Base-by-base conservation (phyloP, 2,329 filamentous ascomycete species). In the Aureobasidium sp. region DNA sequence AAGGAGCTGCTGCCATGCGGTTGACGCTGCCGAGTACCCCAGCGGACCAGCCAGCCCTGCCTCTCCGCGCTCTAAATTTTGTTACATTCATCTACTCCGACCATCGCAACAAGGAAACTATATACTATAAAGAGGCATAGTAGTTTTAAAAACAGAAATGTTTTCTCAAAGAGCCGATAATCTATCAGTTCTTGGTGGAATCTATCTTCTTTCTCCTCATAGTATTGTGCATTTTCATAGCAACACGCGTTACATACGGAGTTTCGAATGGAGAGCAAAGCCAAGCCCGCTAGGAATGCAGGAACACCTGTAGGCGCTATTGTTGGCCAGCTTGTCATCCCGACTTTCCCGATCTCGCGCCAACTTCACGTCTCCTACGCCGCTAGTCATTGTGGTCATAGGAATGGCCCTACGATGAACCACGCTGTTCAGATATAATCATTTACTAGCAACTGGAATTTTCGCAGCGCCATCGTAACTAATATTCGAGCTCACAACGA, bases 281-380 rank as follows among this genome's bases (percentile, higher is more conserved):
- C 32, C 32, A 34, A 34, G 32, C 32, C 7, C 34, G 29, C 34
- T 37, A 6, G 48, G 29, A 41, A 61, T 13, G 47, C 48, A 52
- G 29, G 32, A 17, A 53, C 34, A 42, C 13, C 9, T 4, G 0
- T 1, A 17, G 59, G 48, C 59, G 47, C 42, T 46, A 15, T 53
- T 34, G 59, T 53, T 61, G 59, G 48, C 59, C 59, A 46, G 27
- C 12, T 42, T 44, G 59, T 37, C 59, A 46, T n/a, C 3, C 32
- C 48, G 59, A 44, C 47, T 61, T 53, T 53, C 59, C 59, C 59
- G 59, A 61, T 36, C 42, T 36, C 29, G 41, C 53, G 27, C 36
- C 53, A 36, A 34, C 39, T 57, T 46, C 53, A 46, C 37, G 42
- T 46, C 39, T 44, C 39, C 29, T 15, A n/a, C 41, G 39, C 39